Evolutionary conservation across 805 yeast genomes (phyloP), one percentile per base, ranked within the genome.

Genomic region (Blastobotrys americana): DNA sequence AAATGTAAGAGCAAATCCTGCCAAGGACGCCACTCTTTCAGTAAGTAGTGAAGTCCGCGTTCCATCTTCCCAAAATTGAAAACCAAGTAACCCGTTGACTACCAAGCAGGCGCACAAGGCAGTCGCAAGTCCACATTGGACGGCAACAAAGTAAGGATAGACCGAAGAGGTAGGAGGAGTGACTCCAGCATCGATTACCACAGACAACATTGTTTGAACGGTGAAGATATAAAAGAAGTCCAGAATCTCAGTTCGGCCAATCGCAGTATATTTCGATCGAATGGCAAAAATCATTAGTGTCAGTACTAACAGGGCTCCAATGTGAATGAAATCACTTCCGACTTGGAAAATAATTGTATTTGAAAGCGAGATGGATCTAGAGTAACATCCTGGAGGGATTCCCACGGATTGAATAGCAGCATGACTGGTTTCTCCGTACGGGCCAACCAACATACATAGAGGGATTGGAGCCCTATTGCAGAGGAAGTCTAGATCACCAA

Each of bases 51-150:
- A 79, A 46, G 59, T 68, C 15, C 62, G 58, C 1, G 96, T 82
- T 16, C 97, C 97, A 63, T 90, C 98, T 62, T 89, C 97, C 94
- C 96, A 93, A 28, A 89, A 65, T 62, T 88, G 93, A 62, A 87
- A 87, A 16, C 90, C 89, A 16, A 88, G 64, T 3, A 93, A 59
- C 3, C 97, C 96, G 48, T 82, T 81, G 43, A 78, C 69, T 58
- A 84, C 66, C 43, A 90, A 62, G 34, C 83, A 65, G 70, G 81
- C 71, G 57, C 95, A 84, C 27, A 80, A 73, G 0, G 84, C 81
- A 9, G 88, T 78, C 0, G 83, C 73, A 16, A 85, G 56, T 0
- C 90, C 96, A 18, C 82, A 60, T 61, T 90, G 97, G 4, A 81
- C 70, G 10, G 93, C 78, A 3, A 86, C 96, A 60, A 89, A 84